Percentiles rank a stretch among this genome's conserved stretches.
phyloP scores from a whole-genome alignment of 176 grass and related monocot species.

The Ensete ventricosum region DNA sequence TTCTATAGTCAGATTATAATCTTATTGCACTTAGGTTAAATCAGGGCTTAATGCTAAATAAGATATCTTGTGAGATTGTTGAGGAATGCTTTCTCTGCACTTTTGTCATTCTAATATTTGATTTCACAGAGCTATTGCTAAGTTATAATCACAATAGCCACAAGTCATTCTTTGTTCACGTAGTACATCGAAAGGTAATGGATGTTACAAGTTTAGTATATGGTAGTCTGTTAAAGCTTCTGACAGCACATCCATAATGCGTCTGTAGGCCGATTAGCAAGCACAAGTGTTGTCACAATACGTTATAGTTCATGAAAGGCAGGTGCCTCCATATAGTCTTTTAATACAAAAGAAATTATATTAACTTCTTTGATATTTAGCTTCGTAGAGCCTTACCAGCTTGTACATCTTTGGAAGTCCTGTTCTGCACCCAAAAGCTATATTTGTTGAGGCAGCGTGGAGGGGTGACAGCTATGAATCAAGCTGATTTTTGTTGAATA shows the following conservation, averaged over 20 bases:
- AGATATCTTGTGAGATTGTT: background rate
- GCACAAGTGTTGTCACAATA: background rate
- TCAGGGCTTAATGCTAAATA: background rate
- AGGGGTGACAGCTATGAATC: background rate
- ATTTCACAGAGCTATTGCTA: background rate
- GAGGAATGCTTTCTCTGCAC: background rate
- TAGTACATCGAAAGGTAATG: background rate
- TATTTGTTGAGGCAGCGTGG: too few relatives aligned
- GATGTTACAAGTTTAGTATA: background rate
- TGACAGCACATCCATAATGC: background rate
- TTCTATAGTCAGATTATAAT: too few relatives aligned
- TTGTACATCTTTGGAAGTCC: background rate
- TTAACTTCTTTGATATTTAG: background rate
- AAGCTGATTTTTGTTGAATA: background rate
- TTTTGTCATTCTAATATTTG: background rate
- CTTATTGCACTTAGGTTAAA: too few relatives aligned
- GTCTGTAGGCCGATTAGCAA: background rate
- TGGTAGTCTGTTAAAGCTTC: background rate
- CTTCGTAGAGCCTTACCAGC: background rate
- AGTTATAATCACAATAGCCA: background rate
- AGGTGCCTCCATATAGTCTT: too few relatives aligned
- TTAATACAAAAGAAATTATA: background rate
- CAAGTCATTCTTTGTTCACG: background rate
- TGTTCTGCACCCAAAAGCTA: too few relatives aligned
- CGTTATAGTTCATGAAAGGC: background rate